Evolutionary conservation across 148 eudicot species (phyloP).

Genomic region (Agrostemma githago): DNA sequence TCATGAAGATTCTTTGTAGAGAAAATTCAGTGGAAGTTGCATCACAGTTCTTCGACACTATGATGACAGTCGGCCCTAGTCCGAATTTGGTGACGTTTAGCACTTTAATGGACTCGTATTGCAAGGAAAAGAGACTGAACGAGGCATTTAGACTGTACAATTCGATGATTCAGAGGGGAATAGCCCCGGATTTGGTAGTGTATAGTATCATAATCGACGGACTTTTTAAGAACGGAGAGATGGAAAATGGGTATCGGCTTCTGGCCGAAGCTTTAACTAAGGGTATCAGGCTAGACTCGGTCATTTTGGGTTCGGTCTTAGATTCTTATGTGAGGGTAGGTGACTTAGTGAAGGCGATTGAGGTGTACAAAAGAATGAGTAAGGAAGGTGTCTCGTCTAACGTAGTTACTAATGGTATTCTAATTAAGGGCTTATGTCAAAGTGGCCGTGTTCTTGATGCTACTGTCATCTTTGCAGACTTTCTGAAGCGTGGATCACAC

Average conservation of each 20-base stretch:
- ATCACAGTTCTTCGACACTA: slow-evolving; percentile 29
- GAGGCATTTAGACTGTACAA: slow-evolving; percentile 43
- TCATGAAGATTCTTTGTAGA: slow-evolving; percentile 40
- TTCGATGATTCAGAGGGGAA: slow-evolving; percentile 39
- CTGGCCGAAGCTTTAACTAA: slow-evolving; percentile 34
- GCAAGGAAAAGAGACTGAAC: slow-evolving; percentile 39
- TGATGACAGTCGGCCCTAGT: slow-evolving; percentile 49
- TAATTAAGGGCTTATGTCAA: slow-evolving; percentile 50
- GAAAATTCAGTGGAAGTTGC: slow-evolving; percentile 33
- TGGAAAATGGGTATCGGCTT: slow-evolving; percentile 39
- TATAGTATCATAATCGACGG: slow-evolving; percentile 58
- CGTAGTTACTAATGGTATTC: slow-evolving; percentile 44
- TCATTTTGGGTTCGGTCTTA: slow-evolving; percentile 48
- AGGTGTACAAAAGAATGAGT: slow-evolving; percentile 42
- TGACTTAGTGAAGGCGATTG: slow-evolving; percentile 37
- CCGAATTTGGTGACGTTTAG: slow-evolving; percentile 62
- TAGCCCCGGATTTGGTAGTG: slow-evolving; percentile 46
- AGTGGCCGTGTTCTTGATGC: slow-evolving; percentile 44
- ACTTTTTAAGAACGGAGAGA: slow-evolving; percentile 36
- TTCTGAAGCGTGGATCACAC: slow-evolving; percentile 48
- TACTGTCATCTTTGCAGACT: slow-evolving; percentile 42
- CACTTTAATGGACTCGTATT: slow-evolving; percentile 48
- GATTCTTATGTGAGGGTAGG: slow-evolving; percentile 48
- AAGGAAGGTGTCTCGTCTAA: slow-evolving; percentile 37
- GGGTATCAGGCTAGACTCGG: slow-evolving; percentile 46